phyloP scores from a whole-genome alignment of 2,329 filamentous ascomycete species.

The Aureobasidium sp. region DNA sequence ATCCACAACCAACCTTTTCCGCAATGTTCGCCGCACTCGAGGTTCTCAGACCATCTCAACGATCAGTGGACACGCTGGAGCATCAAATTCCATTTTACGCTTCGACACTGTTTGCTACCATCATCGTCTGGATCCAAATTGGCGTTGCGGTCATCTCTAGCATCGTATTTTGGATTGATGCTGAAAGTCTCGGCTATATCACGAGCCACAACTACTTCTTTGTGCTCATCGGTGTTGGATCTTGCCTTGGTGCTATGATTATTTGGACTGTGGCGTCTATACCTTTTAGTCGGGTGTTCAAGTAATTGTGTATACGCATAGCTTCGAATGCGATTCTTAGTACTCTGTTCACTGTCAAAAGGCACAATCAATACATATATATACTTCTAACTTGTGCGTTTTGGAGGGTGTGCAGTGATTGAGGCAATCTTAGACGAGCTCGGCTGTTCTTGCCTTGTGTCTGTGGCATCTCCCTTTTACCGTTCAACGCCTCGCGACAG shows the following conservation, averaged over 20 bases:
- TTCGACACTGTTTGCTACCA: neutral
- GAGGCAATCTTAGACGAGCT: neutral
- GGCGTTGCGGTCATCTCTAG: neutral
- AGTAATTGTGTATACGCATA: neutral
- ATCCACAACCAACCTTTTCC: neutral
- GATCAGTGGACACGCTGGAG: neutral
- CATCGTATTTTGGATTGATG: neutral
- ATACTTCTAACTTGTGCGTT: neutral
- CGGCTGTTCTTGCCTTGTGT: neutral
- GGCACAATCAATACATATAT: no score
- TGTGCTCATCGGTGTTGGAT: neutral
- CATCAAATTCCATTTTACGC: neutral
- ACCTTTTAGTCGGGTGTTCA: constrained; percentile 6
- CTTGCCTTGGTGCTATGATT: neutral
- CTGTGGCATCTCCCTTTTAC: neutral
- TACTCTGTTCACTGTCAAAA: neutral
- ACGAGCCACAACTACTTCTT: constrained; percentile 2
- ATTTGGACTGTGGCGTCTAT: neutral
- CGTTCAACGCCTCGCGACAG: neutral
- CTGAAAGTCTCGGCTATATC: neutral
- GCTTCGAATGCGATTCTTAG: neutral
- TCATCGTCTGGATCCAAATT: neutral
- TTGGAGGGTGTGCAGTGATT: no score
- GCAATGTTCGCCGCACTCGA: constrained; percentile 1
- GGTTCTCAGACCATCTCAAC: neutral